phyloP scores from a whole-genome alignment of 75 land plant genomes.

The Cunninghamia lanceolata region DNA sequence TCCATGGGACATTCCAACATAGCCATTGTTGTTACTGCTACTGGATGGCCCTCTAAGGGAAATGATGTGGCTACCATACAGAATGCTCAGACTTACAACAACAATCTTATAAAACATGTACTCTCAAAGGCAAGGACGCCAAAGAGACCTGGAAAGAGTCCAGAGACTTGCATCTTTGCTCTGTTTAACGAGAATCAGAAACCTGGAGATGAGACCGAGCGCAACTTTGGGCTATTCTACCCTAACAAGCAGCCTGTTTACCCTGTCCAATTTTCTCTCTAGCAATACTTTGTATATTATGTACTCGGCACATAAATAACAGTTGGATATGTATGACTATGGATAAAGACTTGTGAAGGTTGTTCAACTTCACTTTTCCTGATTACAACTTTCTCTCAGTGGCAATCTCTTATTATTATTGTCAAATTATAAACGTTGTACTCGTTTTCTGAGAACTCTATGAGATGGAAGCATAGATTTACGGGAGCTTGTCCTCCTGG shows the following conservation, averaged over 20 bases:
- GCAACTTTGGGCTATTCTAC: slow-evolving; percentile 13
- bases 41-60: slow-evolving; percentile 13
- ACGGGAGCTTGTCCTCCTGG: too few species aligned
- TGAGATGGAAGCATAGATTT: too few species aligned
- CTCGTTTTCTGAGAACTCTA: too few species aligned
- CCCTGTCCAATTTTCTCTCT: not conserved
- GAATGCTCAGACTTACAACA: not conserved
- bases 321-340: too few species aligned
- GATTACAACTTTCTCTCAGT: too few species aligned
- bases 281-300: not conserved
- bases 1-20: slow-evolving; percentile 5
- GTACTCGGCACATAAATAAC: not conserved
- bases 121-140: slow-evolving; percentile 9
- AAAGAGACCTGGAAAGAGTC: not conserved
- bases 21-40: slow-evolving; percentile 8
- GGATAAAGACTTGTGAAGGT: too few species aligned
- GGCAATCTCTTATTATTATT: too few species aligned
- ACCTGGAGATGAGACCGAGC: slow-evolving; percentile 4
- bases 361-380: too few species aligned
- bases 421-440: too few species aligned
- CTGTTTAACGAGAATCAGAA: slow-evolving; percentile 6
- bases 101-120: slow-evolving; percentile 2
- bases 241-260: slow-evolving; percentile 21
- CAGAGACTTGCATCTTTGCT: not conserved
- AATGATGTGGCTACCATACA: not conserved